phyloP scores from a whole-genome alignment of 2,329 filamentous ascomycete genomes.

The Xylariaceae sp. region DNA sequence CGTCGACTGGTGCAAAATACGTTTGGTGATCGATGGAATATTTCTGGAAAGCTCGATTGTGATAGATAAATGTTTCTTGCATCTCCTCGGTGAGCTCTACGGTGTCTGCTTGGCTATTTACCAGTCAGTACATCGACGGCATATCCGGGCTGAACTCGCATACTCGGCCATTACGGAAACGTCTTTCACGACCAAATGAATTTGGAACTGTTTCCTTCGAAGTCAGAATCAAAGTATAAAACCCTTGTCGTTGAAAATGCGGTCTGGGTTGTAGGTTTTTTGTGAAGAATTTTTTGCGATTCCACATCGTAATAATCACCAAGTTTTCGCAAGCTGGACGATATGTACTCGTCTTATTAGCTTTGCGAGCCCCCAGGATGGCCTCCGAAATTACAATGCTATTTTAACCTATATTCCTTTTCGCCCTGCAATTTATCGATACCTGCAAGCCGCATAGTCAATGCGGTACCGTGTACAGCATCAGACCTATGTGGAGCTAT shows the following conservation, averaged over 20 bases:
- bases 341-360: slow-evolving; percentile 16
- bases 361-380: slow-evolving; percentile 18
- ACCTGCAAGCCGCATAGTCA: slow-evolving; percentile 26
- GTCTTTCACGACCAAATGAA: too few relatives aligned
- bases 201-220: background rate
- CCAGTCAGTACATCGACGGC: slow-evolving; percentile 20
- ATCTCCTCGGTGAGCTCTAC: slow-evolving; percentile 50
- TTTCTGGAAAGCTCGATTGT: slow-evolving; percentile 64
- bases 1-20: slow-evolving; percentile 67
- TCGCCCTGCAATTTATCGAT: slow-evolving; percentile 22
- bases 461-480: slow-evolving; percentile 25
- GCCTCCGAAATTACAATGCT: slow-evolving; percentile 25
- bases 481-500: slow-evolving; percentile 31
- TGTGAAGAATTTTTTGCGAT: slow-evolving; percentile 12
- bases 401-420: slow-evolving; percentile 25
- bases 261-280: slow-evolving; percentile 15
- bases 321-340: slow-evolving; percentile 19
- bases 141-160: slow-evolving; percentile 13
- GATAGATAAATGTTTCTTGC: slow-evolving; percentile 54
- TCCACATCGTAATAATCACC: slow-evolving; percentile 13
- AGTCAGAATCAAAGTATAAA: background rate
- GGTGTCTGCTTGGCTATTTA: slow-evolving; percentile 38
- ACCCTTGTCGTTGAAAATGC: slow-evolving; percentile 1
- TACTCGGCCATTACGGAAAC: slow-evolving; percentile 31
- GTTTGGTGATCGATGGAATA: slow-evolving; percentile 61